Conservation (phyloP, 2,329 filamentous ascomycete genomes). For the Diaporthe sp. region DNA sequence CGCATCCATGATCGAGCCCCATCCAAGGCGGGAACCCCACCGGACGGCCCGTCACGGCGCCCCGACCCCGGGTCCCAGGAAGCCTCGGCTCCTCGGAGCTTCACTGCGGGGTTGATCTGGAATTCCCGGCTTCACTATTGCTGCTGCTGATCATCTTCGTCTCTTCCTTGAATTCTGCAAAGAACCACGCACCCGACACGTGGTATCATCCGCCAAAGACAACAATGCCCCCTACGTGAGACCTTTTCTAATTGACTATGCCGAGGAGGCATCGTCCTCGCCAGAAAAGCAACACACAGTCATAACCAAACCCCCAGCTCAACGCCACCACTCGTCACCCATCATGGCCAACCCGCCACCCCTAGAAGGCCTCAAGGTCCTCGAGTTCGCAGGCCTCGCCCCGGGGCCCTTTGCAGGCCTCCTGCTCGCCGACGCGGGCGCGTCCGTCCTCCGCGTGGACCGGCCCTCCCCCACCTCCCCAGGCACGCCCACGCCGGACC, state of each 20-base stretch:
- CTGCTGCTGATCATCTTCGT: neutral
- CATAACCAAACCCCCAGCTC: neutral
- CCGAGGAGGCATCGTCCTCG: neutral
- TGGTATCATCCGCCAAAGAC: neutral
- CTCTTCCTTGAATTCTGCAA: neutral
- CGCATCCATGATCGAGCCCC: neutral
- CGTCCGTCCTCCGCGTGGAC: constrained; percentile 89
- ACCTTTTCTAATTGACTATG: neutral
- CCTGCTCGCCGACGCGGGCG: constrained; percentile 90
- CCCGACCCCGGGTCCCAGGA: neutral
- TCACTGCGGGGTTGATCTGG: constrained; percentile 20
- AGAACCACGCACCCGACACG: too few species aligned
- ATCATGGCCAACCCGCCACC: constrained; percentile 57
- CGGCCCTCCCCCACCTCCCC: constrained; percentile 56
- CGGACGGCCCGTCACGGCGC: constrained; percentile 15
- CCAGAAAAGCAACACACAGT: neutral
- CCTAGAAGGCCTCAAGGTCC: constrained; percentile 67
- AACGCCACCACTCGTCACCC: neutral
- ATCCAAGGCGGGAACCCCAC: neutral
- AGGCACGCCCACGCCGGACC: constrained; percentile 71
- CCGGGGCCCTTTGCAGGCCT: constrained; percentile 90
- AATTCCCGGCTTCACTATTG: neutral
- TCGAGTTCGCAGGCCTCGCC: constrained; percentile 73
- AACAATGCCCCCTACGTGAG: constrained; percentile 1
- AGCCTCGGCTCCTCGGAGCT: constrained; percentile 26